A percentile compares a stretch with the other conserved stretches of the same genome.
These are phyloP conservation scores for Agastache rugosa DNA, from an alignment of 257 asterid species.

Conservation along the genomic window DNA sequence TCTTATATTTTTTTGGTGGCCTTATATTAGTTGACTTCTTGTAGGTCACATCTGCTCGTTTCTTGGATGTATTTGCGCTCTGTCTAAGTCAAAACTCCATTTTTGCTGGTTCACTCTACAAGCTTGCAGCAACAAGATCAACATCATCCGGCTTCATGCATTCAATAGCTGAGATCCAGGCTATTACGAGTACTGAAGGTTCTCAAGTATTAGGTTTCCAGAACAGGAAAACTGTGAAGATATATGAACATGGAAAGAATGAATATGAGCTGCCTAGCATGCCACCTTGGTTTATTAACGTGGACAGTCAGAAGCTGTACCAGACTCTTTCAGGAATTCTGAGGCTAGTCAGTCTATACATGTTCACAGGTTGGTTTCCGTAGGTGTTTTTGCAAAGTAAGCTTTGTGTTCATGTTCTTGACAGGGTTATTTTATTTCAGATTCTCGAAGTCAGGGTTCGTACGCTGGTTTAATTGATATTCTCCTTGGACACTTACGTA, in stretches of 20 bases:
- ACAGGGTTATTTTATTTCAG: constrained; percentile 47
- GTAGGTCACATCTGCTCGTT: constrained; percentile 77
- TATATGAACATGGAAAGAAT: constrained; percentile 45
- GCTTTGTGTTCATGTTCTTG: constrained; percentile 14
- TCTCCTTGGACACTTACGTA: constrained; percentile 80
- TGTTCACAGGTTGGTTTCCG: constrained; percentile 69
- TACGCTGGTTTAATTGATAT: constrained; percentile 69
- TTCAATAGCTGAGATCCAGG: constrained; percentile 84
- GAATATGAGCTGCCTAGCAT: constrained; percentile 75
- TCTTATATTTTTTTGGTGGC: constrained; percentile 3
- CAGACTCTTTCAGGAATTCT: constrained; percentile 78
- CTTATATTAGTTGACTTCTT: constrained; percentile 29
- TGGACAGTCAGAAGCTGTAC: constrained; percentile 81
- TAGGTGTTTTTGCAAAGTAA: constrained; percentile 31
- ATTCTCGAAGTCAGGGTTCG: constrained; percentile 68
- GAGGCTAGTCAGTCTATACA: constrained; percentile 74
- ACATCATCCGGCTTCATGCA: constrained; percentile 78
- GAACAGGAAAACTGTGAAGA: constrained; percentile 43
- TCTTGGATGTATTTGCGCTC: constrained; percentile 86
- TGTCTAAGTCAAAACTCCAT: constrained; percentile 90
- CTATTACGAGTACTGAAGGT: constrained; percentile 42
- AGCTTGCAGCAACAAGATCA: constrained; percentile 59
- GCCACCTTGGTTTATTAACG: constrained; percentile 90
- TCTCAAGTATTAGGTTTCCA: constrained; percentile 46
- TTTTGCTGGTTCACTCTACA: constrained; percentile 85